Evolutionary conservation across 2,329 filamentous ascomycete species (phyloP), one percentile per base, ranked within the genome.

Genomic region (Fusarium stilboides): DNA sequence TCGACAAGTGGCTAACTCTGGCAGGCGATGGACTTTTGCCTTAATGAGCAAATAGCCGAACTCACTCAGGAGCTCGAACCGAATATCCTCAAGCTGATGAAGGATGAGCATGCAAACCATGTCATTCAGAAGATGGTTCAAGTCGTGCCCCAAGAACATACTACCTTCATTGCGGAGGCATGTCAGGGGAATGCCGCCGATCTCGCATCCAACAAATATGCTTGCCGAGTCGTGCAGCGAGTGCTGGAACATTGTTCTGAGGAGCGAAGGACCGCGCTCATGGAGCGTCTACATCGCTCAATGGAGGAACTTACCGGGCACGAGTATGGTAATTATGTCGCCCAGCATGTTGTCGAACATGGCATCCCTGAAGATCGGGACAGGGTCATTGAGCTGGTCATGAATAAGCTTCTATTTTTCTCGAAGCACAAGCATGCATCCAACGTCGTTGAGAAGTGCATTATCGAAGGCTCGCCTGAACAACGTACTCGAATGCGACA

Each of bases 361-460:
- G 94, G 94, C 24, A 86, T 90, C 52, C 85, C 87, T 6, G 88
- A 91, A 57, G 94, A 98, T 74, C 88, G 90, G 20, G 85, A 86
- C 15, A 88, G 85, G 72, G 91, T 98, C 74, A 92, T 97, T 57
- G 81, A 86, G 26, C 83, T 94, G 46, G 91, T 98, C 68, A 90
- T 91, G 69, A 84, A 85, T 14, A 88, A 94, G 59, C 83, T 97
- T 4, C 80, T 97, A 39, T 82, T 83, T 2, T 90, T 94, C 73
- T 97, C 94, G 26, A 97, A 94, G 83, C 94, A 98, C 83, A 99
- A 99, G 78, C 97, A 93, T 75, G 95, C 96, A 1, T 98, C 94
- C 75, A 98, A 99, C 74, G 95, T 99, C 4, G 95, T 99, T 1
- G 96, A 99, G 80, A 95, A 94, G 80, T 97, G 94, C 77, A 91